Base-by-base conservation (phyloP, 257 asterid genomes). In the Craterostigma plantagineum region DNA sequence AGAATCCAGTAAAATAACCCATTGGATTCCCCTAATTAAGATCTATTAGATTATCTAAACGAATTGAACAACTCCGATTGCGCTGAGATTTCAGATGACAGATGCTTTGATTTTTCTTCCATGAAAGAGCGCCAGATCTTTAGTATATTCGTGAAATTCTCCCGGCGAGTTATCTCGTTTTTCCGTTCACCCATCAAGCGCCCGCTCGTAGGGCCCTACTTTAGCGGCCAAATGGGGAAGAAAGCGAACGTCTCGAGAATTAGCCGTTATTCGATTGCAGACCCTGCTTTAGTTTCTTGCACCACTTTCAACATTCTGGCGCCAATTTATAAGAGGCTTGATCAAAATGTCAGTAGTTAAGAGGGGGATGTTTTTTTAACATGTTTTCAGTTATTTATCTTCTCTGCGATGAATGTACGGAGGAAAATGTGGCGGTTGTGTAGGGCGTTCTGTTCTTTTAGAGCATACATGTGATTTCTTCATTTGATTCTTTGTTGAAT, bases 271-370 rank as follows among this genome's bases (percentile, higher is more conserved):
- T 91, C 95, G 0, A 77, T 83, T 14, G 82, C 95, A 16, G 99
- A 90, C 50, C 92, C 94, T 36, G 52, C 73, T 33, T 75, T 70
- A 45, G 63, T 90, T 65, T 90, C 99, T 6, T 90, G 99, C 68
- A 90, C 99, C 16, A 90, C 99, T 3, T 90, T 90, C 65, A 90
- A 90, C 57, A 90, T 90, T 49, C 84, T 90, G 7, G 99, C 99
- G 4, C 99, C 99, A 7, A 90, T 90, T 55, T 90, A 90, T 73
- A 90, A 90, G 52, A 68, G 99, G 17, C 79, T 90, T 45, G 62
- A 70, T 63, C 77, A 60, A 18, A 81, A 71, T 91, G 95, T 71
- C 40, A 6, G 23, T 35, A 43, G 34, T 53, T 18, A 14, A 11
- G 10, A 16, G 9, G 2, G 43, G 13, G 43, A 13, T 13, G 10